Percentiles rank a stretch among this genome's conserved stretches.
phyloP scores from a whole-genome alignment of 2,329 filamentous ascomycete species.

The Aspergillus alliaceus region DNA sequence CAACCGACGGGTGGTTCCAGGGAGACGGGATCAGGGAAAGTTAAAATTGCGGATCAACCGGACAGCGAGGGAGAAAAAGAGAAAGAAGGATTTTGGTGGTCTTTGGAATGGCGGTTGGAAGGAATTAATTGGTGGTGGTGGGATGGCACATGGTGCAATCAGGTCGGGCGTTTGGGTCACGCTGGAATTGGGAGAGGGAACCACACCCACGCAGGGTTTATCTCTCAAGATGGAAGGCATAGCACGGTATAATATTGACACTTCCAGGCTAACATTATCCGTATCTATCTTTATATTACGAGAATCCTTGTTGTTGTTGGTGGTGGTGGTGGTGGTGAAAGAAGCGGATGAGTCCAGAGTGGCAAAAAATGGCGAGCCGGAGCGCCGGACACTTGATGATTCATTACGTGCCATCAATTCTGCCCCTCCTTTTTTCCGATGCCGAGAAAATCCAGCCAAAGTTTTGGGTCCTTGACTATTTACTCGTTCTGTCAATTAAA shows the following conservation, averaged over 20 bases:
- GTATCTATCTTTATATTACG: neutral
- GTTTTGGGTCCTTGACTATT: conserved; percentile 2
- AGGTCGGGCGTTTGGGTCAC: neutral
- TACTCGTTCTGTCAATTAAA: neutral
- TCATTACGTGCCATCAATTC: conserved; percentile 1
- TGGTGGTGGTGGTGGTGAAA: too few species aligned
- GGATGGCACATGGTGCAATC: neutral
- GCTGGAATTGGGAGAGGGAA: neutral
- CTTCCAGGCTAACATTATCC: neutral
- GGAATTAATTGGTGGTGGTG: neutral
- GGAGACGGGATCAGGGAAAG: conserved; percentile 18
- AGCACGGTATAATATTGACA: neutral
- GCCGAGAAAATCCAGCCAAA: conserved; percentile 6
- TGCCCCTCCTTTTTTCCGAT: conserved; percentile 11
- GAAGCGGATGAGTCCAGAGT: conserved; percentile 1
- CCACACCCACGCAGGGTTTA: neutral
- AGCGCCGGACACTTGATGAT: conserved; percentile 5
- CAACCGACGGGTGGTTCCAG: conserved; percentile 17
- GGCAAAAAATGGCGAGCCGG: neutral
- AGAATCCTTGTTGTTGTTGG: too few species aligned
- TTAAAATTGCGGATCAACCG: conserved; percentile 14
- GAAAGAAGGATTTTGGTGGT: neutral
- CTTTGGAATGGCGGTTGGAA: neutral
- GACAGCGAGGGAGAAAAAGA: neutral
- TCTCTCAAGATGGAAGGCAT: neutral